Conservation (phyloP, 1,284 basidiomycete species). For the Rhizoctonia solani region DNA sequence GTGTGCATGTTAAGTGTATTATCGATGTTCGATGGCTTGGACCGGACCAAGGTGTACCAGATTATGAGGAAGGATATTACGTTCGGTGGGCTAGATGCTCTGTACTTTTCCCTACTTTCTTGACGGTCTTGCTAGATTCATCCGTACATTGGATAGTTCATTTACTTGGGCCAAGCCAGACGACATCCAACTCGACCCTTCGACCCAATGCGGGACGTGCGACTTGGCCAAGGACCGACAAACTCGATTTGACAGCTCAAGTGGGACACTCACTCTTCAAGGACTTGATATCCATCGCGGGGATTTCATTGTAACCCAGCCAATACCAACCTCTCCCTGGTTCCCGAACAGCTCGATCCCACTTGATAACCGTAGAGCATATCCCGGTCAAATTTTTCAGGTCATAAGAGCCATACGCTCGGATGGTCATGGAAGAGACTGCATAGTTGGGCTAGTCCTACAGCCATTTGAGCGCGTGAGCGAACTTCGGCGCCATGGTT, state of each 20-base stretch:
- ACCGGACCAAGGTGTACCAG: background rate
- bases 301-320: slow-evolving; percentile 9
- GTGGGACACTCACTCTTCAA: background rate
- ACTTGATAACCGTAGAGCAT: background rate
- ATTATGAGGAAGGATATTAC: slow-evolving; percentile 6
- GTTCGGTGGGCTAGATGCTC: background rate
- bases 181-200: background rate
- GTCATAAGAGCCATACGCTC: background rate
- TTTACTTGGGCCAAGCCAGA: slow-evolving; percentile 11
- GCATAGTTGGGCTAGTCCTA: background rate
- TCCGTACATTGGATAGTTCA: slow-evolving; percentile 2
- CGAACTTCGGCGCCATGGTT: background rate
- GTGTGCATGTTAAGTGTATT: background rate
- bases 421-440: background rate
- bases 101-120: background rate
- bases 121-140: background rate
- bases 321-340: background rate
- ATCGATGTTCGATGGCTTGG: slow-evolving; percentile 5
- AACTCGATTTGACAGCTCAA: too few species aligned
- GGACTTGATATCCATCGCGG: background rate
- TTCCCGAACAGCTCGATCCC: background rate
- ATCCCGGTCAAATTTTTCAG: slow-evolving; percentile 1
- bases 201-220: background rate
- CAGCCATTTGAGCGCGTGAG: slow-evolving; percentile 7
- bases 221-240: too few species aligned